Percentiles rank a stretch among this genome's conserved stretches.
Conservation (phyloP, 345 rosid genomes). For the Viola odorata region DNA sequence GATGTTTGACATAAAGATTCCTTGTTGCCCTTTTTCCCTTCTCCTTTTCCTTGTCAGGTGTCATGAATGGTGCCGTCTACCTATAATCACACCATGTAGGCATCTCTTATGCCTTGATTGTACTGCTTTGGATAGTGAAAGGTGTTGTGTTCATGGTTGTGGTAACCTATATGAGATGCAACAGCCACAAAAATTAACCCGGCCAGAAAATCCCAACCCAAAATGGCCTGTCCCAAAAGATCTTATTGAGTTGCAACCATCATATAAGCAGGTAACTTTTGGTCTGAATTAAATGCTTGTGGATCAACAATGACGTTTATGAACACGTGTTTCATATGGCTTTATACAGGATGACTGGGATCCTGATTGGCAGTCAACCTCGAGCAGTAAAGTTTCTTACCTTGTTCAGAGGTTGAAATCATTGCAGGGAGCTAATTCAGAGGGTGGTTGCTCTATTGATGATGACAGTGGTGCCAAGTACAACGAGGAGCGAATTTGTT, state of each 20-base stretch:
- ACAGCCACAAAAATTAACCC: slow-evolving; percentile 64
- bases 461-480: slow-evolving; percentile 20
- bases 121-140: slow-evolving; percentile 66
- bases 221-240: slow-evolving; percentile 96
- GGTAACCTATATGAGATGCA: slow-evolving; percentile 82
- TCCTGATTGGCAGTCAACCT: slow-evolving; percentile 96
- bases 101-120: slow-evolving; percentile 90
- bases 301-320: slow-evolving; percentile 6
- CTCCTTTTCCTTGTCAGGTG: slow-evolving; percentile 44
- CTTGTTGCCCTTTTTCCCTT: background rate
- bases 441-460: slow-evolving; percentile 18
- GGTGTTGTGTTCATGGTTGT: slow-evolving; percentile 71
- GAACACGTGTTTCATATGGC: slow-evolving; percentile 14
- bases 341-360: slow-evolving; percentile 82
- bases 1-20: slow-evolving; percentile 8
- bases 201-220: slow-evolving; percentile 94
- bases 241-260: slow-evolving; percentile 95
- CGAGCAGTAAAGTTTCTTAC: slow-evolving; percentile 90
- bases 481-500: slow-evolving; percentile 20
- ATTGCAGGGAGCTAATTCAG: slow-evolving; percentile 47
- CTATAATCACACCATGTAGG: slow-evolving; percentile 84
- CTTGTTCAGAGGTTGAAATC: slow-evolving; percentile 62
- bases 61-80: slow-evolving; percentile 96
- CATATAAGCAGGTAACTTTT: slow-evolving; percentile 73
- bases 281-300: background rate